These are phyloP conservation scores for Clonostachys byssicola DNA, from an alignment of 2,329 filamentous ascomycete genomes.

Conservation along the genomic window DNA sequence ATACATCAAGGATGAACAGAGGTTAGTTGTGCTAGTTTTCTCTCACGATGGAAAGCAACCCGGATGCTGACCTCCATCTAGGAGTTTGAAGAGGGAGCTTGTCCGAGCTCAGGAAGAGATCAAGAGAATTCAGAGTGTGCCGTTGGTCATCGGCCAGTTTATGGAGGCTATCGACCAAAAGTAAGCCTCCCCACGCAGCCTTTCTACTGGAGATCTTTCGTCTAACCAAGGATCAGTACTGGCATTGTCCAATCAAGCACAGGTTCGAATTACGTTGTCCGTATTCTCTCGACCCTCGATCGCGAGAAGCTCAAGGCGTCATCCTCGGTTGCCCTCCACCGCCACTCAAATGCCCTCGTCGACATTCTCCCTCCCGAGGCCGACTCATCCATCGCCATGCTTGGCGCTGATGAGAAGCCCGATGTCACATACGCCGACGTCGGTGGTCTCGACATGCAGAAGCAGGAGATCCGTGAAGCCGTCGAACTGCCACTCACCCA, in stretches of 20 bases:
- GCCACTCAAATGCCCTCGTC: conserved; percentile 96
- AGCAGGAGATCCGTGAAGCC: conserved; percentile 97
- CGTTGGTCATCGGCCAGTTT: conserved; percentile 96
- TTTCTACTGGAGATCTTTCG: neutral
- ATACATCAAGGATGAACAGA: conserved; percentile 99
- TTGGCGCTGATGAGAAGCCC: conserved; percentile 93
- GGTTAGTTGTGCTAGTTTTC: conserved; percentile 38
- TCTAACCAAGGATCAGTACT: conserved; percentile 56
- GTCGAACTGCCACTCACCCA: conserved; percentile 96
- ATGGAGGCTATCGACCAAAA: conserved; percentile 99
- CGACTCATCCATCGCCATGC: conserved; percentile 97
- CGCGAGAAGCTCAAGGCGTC: conserved; percentile 97
- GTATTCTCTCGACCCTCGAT: conserved; percentile 96
- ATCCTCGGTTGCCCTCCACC: conserved; percentile 93
- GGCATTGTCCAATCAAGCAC: conserved; percentile 98
- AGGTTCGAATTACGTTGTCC: conserved; percentile 97
- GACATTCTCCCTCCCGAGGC: conserved; percentile 98
- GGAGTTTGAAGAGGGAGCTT: conserved; percentile 94
- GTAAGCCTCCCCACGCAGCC: conserved; percentile 43
- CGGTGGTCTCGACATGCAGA: conserved; percentile 98
- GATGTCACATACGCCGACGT: conserved; percentile 98
- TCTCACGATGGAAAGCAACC: neutral
- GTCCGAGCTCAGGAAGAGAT: conserved; percentile 98
- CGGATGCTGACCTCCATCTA: conserved; percentile 25
- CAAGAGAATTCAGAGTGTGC: conserved; percentile 98